Conservation (phyloP, 2,329 filamentous ascomycete genomes). For the Berkeleyomyces rouxiae region DNA sequence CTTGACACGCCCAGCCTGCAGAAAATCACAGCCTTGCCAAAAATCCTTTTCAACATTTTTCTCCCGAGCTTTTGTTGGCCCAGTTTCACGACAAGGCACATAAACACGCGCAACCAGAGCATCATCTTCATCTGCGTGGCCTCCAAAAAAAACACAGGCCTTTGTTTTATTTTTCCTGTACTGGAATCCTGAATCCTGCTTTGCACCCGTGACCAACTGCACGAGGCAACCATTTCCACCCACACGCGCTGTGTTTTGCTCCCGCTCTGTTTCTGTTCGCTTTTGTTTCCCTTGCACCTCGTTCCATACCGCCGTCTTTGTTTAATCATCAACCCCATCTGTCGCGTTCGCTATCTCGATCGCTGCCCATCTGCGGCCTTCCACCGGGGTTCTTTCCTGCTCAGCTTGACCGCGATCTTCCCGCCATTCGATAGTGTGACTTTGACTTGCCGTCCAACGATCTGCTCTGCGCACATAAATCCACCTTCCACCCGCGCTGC, state of each 20-base stretch:
- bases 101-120: not conserved
- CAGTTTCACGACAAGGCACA: not conserved
- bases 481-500: too few species aligned
- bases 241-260: not conserved
- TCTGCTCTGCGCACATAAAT: too few species aligned
- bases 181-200: not conserved
- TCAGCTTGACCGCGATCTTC: too few species aligned
- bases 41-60: not conserved
- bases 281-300: not conserved
- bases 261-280: not conserved
- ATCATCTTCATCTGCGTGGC: not conserved
- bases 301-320: not conserved
- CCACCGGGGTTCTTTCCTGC: not conserved
- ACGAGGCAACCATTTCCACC: not conserved
- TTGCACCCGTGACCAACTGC: not conserved
- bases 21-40: not conserved
- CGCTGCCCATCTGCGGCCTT: not conserved
- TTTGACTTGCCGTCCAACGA: too few species aligned
- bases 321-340: not conserved
- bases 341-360: not conserved
- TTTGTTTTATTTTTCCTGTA: not conserved
- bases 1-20: not conserved
- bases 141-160: not conserved
- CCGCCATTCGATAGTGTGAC: too few species aligned
- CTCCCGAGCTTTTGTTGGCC: not conserved